Conservation (phyloP, 1,139 yeast species). For the Candida sp. region DNA sequence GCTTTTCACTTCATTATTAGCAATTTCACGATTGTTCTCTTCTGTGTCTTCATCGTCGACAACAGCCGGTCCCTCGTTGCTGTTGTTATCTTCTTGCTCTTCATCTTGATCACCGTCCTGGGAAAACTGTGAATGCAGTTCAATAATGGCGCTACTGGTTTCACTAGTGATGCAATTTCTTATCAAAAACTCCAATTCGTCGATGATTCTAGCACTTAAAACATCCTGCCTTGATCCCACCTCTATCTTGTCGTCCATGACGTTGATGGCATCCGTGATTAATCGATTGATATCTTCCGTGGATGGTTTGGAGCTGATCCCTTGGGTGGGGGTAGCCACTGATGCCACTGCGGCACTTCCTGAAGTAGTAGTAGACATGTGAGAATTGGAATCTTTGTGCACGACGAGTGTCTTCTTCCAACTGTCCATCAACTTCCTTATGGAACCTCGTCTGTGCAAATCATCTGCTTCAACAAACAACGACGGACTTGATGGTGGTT, state of each 20-base stretch:
- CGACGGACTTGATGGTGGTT: constrained; percentile 10
- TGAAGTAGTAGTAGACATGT: background rate
- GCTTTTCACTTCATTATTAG: background rate
- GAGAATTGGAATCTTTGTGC: constrained; percentile 4
- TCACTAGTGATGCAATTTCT: constrained; percentile 36
- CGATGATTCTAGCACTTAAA: constrained; percentile 78
- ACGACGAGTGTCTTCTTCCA: constrained; percentile 36
- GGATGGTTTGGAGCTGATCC: background rate
- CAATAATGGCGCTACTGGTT: constrained; percentile 28
- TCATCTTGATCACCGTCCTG: background rate
- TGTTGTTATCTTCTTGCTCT: constrained; percentile 10
- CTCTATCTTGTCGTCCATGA: constrained; percentile 16
- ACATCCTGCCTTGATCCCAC: constrained; percentile 64
- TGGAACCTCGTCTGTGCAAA: constrained; percentile 37
- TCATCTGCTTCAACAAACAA: constrained; percentile 9
- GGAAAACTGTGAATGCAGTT: constrained; percentile 14
- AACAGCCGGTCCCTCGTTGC: too few relatives aligned
- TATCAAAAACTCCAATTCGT: constrained; percentile 62
- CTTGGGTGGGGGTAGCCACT: background rate
- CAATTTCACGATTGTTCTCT: constrained; percentile 1
- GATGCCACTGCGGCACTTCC: too few relatives aligned
- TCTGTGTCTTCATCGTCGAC: constrained; percentile 10
- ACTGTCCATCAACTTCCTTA: constrained; percentile 44
- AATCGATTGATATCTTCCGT: constrained; percentile 16
- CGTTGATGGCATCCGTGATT: constrained; percentile 15